phyloP scores from a whole-genome alignment of 495 filamentous ascomycete species.

The Neurospora sp. region DNA sequence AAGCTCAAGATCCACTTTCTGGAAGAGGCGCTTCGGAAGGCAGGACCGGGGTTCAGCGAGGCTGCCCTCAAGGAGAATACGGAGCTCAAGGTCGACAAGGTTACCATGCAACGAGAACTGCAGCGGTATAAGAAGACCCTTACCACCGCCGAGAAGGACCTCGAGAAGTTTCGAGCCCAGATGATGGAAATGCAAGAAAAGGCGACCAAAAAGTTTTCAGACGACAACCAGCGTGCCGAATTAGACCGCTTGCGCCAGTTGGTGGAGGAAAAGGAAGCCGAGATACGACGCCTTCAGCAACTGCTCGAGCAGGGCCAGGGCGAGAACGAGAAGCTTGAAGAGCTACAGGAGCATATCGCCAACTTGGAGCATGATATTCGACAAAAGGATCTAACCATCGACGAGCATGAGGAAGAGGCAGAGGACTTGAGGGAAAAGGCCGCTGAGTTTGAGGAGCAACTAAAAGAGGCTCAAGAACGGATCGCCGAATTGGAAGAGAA shows the following conservation, averaged over 20 bases:
- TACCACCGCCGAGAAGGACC: conserved; percentile 62
- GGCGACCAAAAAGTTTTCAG: conserved; percentile 60
- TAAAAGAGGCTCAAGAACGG: conserved; percentile 46
- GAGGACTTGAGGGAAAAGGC: conserved; percentile 37
- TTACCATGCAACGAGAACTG: conserved; percentile 80
- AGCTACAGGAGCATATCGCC: conserved; percentile 50
- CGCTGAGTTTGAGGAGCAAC: conserved; percentile 40
- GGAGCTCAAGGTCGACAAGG: conserved; percentile 81
- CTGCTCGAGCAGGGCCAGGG: conserved; percentile 42
- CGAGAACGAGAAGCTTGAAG: conserved; percentile 32
- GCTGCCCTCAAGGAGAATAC: conserved; percentile 86
- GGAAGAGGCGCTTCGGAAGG: conserved; percentile 68
- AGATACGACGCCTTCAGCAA: conserved; percentile 43
- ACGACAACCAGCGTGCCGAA: conserved; percentile 50
- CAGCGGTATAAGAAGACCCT: conserved; percentile 73
- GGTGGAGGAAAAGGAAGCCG: conserved; percentile 38
- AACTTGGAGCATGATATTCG: conserved; percentile 49
- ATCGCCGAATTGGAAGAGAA: conserved; percentile 54
- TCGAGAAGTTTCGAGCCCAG: conserved; percentile 68
- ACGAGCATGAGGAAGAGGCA: conserved; percentile 33
- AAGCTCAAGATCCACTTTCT: conserved; percentile 77
- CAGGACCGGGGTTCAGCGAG: conserved; percentile 79
- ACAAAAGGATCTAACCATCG: conserved; percentile 38
- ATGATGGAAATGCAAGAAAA: conserved; percentile 71
- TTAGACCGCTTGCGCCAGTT: conserved; percentile 43